phyloP scores from a whole-genome alignment of 768 basidiomycete genomes.

The Porphyrellus cyaneotinctus region DNA sequence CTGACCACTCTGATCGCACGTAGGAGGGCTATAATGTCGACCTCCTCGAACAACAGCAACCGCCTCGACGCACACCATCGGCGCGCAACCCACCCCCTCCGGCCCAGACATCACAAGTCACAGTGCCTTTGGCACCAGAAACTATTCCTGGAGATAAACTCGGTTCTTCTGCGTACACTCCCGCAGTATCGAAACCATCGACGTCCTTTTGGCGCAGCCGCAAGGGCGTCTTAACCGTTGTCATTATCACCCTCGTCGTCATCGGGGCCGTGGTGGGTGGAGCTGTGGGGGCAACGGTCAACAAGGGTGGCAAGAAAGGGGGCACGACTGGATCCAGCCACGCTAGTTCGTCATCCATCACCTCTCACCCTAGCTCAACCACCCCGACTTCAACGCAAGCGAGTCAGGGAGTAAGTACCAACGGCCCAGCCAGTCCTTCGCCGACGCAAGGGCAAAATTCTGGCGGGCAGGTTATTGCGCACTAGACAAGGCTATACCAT shows the following conservation, averaged over 20 bases:
- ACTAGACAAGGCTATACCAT: not conserved
- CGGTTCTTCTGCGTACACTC: not conserved
- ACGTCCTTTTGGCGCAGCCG: slow-evolving; percentile 48
- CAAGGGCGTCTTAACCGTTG: slow-evolving; percentile 40
- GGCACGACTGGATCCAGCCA: not conserved
- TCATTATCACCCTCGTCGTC: slow-evolving; percentile 38
- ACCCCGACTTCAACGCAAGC: not conserved
- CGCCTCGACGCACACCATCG: slow-evolving; percentile 21
- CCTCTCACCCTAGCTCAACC: not conserved
- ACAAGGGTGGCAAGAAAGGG: not conserved
- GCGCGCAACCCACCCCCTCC: slow-evolving; percentile 18
- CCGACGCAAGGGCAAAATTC: not conserved
- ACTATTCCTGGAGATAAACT: slow-evolving; percentile 13
- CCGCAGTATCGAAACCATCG: not conserved
- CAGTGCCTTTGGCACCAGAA: slow-evolving; percentile 6
- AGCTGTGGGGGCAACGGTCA: slow-evolving; percentile 48
- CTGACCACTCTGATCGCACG: not conserved
- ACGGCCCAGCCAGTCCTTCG: not conserved
- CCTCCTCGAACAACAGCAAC: slow-evolving; percentile 32
- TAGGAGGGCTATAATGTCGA: slow-evolving; percentile 56
- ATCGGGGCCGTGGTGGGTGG: slow-evolving; percentile 55
- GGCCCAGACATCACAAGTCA: slow-evolving; percentile 13
- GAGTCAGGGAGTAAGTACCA: not conserved
- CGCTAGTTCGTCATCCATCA: not conserved
- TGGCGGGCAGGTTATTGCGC: not conserved